Base-by-base conservation (phyloP, 2,329 filamentous ascomycete genomes). In the Xylaria sp. region DNA sequence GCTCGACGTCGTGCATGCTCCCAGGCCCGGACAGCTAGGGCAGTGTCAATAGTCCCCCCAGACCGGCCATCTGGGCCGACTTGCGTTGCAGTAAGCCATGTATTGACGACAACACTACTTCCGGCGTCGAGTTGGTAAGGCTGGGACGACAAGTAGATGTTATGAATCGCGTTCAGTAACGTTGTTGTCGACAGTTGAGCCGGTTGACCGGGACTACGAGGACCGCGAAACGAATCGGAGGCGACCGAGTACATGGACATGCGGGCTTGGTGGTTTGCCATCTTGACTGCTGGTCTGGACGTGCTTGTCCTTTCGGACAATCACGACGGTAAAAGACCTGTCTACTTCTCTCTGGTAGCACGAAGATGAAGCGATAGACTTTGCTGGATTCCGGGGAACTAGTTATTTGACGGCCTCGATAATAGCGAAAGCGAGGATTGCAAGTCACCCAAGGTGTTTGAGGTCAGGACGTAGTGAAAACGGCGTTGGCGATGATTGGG, bases 1-100 rank as follows among this genome's bases (percentile, higher is more conserved):
- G 96, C 96, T 83, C 96, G 89, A 70, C 96, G 90, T 74, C 95
- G 89, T 65, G 96, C 95, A 84, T 99, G 96, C 82, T 99, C 96
- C 95, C 96, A 99, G 2, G 94, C 94, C 78, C 93, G 89, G 61
- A 89, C 85, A 17, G 93, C 92, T 59, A 99, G 82, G 26, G 92
- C 88, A 49, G 88, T 82, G 81, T 99, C 96, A 49, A 98, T 88
- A 7, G 92, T 94, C 63, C 92, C 93, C 60, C 92, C 93, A 56
- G 85, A 84, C 65, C 87, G 86, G 44, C 92, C 92, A 75, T 93
- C 88, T 2, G 88, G 86, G 46, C 90, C 89, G 28, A 87, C 83
- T 73, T 92, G 92, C 33, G 89, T 86, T 20, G 93, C 93, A 3
- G 93, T 97, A 62, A 96, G 87, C 94, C 94, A 97, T 66, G 94